Evolutionary conservation across 1,139 yeast genomes (phyloP).

Genomic region (Neolecta irregularis): DNA sequence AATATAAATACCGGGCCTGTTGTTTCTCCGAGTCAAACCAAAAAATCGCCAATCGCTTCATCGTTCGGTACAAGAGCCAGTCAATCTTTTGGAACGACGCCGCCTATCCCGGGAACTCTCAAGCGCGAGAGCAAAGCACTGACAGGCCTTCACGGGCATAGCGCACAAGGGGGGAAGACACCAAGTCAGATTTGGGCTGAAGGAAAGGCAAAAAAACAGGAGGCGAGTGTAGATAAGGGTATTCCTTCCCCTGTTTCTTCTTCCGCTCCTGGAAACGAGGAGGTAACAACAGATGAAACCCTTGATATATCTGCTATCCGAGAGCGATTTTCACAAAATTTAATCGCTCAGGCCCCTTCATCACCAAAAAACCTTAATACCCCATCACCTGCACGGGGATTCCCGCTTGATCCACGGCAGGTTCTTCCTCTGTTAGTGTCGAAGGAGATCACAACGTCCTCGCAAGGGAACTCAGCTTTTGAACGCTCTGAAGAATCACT

Average conservation of each 20-base stretch:
- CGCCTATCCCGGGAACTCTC: constrained; percentile 32
- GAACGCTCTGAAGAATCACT: no score
- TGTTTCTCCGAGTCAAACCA: constrained; percentile 12
- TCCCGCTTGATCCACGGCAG: no score
- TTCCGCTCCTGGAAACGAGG: constrained; percentile 9
- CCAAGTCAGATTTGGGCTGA: constrained; percentile 97
- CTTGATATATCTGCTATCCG: constrained; percentile 4
- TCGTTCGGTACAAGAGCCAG: constrained; percentile 14
- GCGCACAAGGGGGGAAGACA: constrained; percentile 62
- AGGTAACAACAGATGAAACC: constrained; percentile 6
- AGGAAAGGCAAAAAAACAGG: constrained; percentile 16
- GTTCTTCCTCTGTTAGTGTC: no score
- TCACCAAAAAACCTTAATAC: no score
- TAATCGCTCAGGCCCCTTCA: no score
- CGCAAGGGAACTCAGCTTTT: no score
- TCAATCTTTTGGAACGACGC: constrained; percentile 22
- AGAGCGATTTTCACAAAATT: constrained; percentile 6
- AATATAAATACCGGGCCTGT: constrained; percentile 19
- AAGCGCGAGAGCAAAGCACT: constrained; percentile 45
- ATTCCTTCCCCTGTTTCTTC: constrained; percentile 15
- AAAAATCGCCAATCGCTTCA: constrained; percentile 11
- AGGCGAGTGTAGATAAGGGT: constrained; percentile 5
- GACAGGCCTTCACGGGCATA: constrained; percentile 56
- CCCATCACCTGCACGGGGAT: no score
- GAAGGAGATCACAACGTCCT: no score